These are phyloP conservation scores for Linanthus parryae DNA, from an alignment of 148 eudicot species.

Conservation along the genomic window DNA sequence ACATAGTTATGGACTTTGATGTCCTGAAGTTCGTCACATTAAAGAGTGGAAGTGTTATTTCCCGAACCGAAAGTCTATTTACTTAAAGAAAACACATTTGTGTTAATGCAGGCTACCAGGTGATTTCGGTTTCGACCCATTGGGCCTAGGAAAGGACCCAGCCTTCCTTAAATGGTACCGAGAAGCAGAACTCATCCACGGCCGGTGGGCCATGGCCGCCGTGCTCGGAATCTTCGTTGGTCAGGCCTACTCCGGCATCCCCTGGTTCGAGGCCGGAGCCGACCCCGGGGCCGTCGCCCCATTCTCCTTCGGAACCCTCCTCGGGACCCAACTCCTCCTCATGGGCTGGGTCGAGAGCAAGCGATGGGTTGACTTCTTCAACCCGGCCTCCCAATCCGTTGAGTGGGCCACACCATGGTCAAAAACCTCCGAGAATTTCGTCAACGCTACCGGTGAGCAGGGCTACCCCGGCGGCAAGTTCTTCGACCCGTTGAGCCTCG, in stretches of 20 bases:
- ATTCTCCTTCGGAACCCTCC: conserved; percentile 74
- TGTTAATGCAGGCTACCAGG: conserved; percentile 69
- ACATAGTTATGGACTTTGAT: too few relatives aligned
- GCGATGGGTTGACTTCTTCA: conserved; percentile 94
- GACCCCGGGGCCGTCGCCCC: conserved; percentile 90
- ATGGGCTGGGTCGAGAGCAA: conserved; percentile 99
- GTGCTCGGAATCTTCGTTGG: conserved; percentile 95
- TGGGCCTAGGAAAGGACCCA: conserved; percentile 97
- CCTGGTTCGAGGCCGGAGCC: conserved; percentile 98
- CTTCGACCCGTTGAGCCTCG: conserved; percentile 77
- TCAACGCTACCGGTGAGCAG: conserved; percentile 78
- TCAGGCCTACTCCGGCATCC: conserved; percentile 89
- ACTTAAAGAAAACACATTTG: too few relatives aligned
- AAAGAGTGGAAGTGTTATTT: too few relatives aligned
- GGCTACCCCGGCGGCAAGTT: conserved; percentile 98
- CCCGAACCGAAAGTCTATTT: too few relatives aligned
- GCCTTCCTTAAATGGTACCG: conserved; percentile 97
- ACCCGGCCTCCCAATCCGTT: conserved; percentile 90
- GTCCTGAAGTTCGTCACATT: too few relatives aligned
- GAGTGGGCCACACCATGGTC: conserved; percentile 99
- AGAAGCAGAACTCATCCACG: conserved; percentile 98
- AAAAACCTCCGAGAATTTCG: conserved; percentile 72
- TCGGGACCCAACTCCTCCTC: conserved; percentile 89
- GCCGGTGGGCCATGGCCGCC: conserved; percentile 96
- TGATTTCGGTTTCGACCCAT: conserved; percentile 93